phyloP scores from a whole-genome alignment of 345 rosid species.

The Dimocarpus longan region DNA sequence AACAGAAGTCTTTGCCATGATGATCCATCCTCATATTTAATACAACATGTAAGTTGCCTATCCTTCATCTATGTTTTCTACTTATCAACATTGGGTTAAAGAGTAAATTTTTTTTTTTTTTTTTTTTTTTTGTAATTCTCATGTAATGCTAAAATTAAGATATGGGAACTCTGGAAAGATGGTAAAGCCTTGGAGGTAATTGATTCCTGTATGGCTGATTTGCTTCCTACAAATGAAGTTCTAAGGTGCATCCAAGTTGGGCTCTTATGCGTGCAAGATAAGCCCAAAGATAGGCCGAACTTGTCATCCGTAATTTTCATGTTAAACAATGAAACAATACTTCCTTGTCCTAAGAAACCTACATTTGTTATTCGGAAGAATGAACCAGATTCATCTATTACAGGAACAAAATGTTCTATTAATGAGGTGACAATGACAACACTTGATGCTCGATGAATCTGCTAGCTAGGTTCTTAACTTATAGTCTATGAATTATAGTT shows the following conservation, averaged over 20 bases:
- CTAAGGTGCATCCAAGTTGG: constrained; percentile 16
- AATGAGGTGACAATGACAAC: too few species aligned
- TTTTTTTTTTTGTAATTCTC: not conserved
- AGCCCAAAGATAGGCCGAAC: constrained; percentile 10
- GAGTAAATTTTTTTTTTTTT: too few species aligned
- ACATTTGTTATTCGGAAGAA: not conserved
- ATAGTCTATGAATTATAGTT: too few species aligned
- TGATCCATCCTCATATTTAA: not conserved
- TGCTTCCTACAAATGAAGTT: not conserved
- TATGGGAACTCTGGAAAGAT: constrained; percentile 20
- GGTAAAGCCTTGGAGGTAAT: constrained; percentile 13
- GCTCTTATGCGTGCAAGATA: constrained; percentile 8
- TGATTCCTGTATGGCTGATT: not conserved
- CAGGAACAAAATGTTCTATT: not conserved
- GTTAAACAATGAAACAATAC: constrained; percentile 6
- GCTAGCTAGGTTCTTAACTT: too few species aligned
- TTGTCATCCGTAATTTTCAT: constrained; percentile 13
- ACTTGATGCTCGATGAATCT: too few species aligned
- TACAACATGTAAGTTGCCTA: not conserved
- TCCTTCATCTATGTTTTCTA: not conserved
- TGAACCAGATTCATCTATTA: not conserved
- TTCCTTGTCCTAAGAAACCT: constrained; percentile 13
- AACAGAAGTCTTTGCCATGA: not conserved
- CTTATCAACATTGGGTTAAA: not conserved
- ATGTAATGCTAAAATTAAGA: not conserved